These are phyloP conservation scores for Vitis cinerea DNA, from an alignment of 164 flowering plant genomes.

Conservation along the genomic window DNA sequence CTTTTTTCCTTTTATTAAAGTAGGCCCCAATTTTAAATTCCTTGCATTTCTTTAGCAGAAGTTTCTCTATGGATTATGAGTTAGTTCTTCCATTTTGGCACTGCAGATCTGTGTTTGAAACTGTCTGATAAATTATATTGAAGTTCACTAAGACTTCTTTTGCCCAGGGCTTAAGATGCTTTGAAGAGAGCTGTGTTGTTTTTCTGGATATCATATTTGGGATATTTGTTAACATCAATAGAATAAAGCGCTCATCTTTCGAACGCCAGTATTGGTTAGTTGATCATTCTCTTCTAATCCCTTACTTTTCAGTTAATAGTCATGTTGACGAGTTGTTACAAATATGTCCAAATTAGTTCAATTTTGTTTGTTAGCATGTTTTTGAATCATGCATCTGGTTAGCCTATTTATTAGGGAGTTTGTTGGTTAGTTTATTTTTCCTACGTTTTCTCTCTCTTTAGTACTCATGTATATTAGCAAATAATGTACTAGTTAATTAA, in stretches of 20 bases:
- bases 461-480: no score
- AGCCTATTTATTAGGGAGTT: no score
- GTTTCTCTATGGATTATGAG: neutral
- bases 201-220: constrained; percentile 57
- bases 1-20: no score
- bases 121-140: neutral
- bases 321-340: neutral
- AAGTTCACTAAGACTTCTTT: neutral
- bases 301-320: neutral
- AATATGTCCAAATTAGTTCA: no score
- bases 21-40: neutral
- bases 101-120: neutral
- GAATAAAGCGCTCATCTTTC: constrained; percentile 34
- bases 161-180: constrained; percentile 40
- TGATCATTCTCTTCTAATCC: neutral
- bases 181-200: constrained; percentile 42
- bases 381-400: no score
- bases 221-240: constrained; percentile 41
- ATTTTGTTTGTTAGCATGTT: no score
- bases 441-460: no score
- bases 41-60: neutral
- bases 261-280: constrained; percentile 38
- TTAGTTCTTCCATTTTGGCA: neutral
- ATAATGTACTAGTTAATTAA: no score
- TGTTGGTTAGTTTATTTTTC: no score